These are phyloP conservation scores for Pseudogymnoascus sp. DNA, from an alignment of 2,329 filamentous ascomycete species.

Conservation along the genomic window DNA sequence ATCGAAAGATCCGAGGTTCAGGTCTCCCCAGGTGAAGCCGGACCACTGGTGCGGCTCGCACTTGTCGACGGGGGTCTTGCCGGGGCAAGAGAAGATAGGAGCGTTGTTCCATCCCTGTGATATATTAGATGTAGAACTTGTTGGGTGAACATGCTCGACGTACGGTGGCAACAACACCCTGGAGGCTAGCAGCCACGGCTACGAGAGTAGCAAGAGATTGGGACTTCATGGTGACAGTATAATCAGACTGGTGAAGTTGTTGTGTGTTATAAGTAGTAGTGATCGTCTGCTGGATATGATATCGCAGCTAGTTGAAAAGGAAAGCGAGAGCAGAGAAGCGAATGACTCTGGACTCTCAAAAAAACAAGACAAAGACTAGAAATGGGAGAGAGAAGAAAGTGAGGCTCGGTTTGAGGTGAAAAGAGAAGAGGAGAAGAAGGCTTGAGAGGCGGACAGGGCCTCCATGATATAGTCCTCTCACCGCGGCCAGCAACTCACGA, in stretches of 20 bases:
- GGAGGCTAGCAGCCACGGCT: constrained; percentile 36
- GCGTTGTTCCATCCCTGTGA: constrained; percentile 40
- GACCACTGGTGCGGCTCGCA: constrained; percentile 60
- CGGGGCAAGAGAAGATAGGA: constrained; percentile 54
- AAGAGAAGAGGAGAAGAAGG: constrained; percentile 16
- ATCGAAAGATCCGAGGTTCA: constrained; percentile 51
- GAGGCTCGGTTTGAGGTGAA: constrained; percentile 18
- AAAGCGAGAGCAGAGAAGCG: constrained; percentile 34
- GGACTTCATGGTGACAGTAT: constrained; percentile 33
- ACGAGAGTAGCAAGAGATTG: constrained; percentile 32
- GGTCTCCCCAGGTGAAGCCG: constrained; percentile 65
- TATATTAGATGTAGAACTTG: constrained; percentile 12
- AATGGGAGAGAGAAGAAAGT: constrained; percentile 17
- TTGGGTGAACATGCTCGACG: constrained; percentile 4
- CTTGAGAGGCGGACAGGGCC: constrained; percentile 8
- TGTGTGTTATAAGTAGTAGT: constrained; percentile 19
- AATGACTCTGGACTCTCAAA: constrained; percentile 35
- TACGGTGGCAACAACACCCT: constrained; percentile 37
- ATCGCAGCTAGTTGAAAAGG: constrained; percentile 20
- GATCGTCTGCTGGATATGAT: constrained; percentile 13
- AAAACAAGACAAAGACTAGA: constrained; percentile 19
- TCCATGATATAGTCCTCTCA: background rate
- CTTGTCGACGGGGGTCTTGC: constrained; percentile 61
- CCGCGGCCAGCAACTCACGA: background rate
- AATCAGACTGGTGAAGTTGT: constrained; percentile 21